Evolutionary conservation across 371 early-diverging fungal species (phyloP), one percentile per base, ranked within the genome.

Genomic region (Mucor piriformis): DNA sequence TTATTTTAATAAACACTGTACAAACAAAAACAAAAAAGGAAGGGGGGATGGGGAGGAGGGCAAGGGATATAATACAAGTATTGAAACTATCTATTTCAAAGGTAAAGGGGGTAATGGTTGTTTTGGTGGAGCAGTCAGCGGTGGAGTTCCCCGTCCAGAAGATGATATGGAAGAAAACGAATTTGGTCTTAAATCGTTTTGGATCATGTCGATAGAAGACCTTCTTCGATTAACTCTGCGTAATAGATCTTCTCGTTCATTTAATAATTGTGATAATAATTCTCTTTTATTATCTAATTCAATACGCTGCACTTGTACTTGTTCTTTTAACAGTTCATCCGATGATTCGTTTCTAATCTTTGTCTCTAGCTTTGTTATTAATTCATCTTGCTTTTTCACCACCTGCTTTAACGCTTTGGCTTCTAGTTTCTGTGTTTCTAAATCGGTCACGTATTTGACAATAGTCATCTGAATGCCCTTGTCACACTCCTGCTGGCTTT

Each of bases 271-370:
- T 18, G 61, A 57, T 12, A 72, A 24, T 10, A 74, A 29, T 29
- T 70, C 71, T 18, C 73, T 63, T 42, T 74, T 74, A 38, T 66
- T 65, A 57, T 74, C 78, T n/a, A 77, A 46, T 52, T 74, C 74
- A 13, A 66, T 57, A 2, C 61, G 60, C 29, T 74, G 78, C 12
- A 74, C 50, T 32, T 77, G 72, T 0, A 77, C 68, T 54, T 77
- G 74, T 18, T 73, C 70, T 33, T 61, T 64, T 47, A 55, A 54
- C 23, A 54, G 23, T 25, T 54, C 64, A 33, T 60, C 54, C 6
- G 7, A 20, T 1, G 46, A 46, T 24, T 46, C 46, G 7, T 7
- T 12, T 11, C n/a, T 50, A 12, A 67, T 18, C 47, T 69, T 70
- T 13, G 42, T n/a, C 55, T 79, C 79, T 4, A 79, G 47, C 12